phyloP scores from a whole-genome alignment of 768 basidiomycete species.

The Termitomyces sp. region DNA sequence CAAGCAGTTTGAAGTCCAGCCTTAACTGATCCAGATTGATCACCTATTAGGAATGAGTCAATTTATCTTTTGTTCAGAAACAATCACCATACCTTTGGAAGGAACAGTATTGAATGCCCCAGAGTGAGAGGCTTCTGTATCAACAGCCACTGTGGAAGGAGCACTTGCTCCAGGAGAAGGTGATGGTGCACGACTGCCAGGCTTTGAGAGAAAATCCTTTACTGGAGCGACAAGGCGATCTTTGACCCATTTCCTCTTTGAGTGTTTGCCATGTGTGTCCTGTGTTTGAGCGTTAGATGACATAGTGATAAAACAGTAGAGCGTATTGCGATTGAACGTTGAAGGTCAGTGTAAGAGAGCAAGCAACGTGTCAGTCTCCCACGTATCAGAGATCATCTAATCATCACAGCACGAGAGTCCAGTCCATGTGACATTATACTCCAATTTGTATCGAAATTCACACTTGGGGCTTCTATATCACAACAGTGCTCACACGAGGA shows the following conservation, averaged over 20 bases:
- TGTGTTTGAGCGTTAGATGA: not conserved
- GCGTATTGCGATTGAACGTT: not conserved
- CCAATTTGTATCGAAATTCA: too few species aligned
- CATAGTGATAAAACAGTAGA: not conserved
- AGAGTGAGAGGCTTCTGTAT: not conserved
- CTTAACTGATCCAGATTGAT: not conserved
- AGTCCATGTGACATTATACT: too few species aligned
- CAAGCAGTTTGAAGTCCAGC: not conserved
- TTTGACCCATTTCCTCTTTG: not conserved
- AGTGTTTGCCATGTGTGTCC: not conserved
- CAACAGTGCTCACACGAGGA: too few species aligned
- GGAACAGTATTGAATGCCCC: too few species aligned
- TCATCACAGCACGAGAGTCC: too few species aligned
- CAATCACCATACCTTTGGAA: not conserved
- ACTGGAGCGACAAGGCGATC: not conserved
- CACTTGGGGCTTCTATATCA: too few species aligned
- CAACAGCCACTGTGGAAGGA: not conserved
- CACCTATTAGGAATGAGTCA: not conserved
- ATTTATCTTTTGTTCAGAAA: too few species aligned
- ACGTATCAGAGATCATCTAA: not conserved
- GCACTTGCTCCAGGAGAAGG: not conserved
- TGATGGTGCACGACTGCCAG: not conserved
- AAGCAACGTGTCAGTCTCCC: not conserved
- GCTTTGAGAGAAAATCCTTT: not conserved
- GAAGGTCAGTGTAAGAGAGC: not conserved